A percentile compares a stretch with the other conserved stretches of the same genome.
Conservation (phyloP, 1,284 basidiomycete species). For the Porodaedalea pini region DNA sequence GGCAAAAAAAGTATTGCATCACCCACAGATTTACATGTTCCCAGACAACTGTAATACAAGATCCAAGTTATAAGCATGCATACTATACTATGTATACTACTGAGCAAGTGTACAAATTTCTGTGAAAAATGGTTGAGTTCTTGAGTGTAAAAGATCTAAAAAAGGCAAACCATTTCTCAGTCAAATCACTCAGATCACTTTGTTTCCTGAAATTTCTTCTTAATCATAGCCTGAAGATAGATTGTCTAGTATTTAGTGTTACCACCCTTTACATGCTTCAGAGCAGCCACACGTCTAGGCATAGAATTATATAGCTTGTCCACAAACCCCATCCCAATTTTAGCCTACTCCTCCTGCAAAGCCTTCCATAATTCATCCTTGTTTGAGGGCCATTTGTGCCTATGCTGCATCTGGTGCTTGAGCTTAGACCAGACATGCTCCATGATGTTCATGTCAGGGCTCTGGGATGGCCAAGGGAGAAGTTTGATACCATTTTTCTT, state of each 20-base stretch:
- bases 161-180: neutral
- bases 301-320: constrained; percentile 24
- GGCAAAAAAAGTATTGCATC: neutral
- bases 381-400: constrained; percentile 24
- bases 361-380: constrained; percentile 29
- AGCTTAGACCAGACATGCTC: constrained; percentile 36
- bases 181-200: neutral
- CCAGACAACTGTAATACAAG: neutral
- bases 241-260: constrained; percentile 27
- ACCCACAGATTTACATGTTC: too few relatives aligned
- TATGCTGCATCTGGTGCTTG: constrained; percentile 24
- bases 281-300: constrained; percentile 22
- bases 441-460: constrained; percentile 38
- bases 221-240: neutral
- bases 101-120: too few relatives aligned
- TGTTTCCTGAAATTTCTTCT: neutral
- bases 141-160: too few relatives aligned
- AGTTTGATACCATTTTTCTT: constrained; percentile 29
- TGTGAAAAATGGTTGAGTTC: too few relatives aligned
- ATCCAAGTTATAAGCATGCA: neutral
- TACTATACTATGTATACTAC: neutral
- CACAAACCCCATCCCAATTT: constrained; percentile 21
- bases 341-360: constrained; percentile 27
- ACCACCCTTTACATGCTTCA: constrained; percentile 24
- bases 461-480: constrained; percentile 34